These are phyloP conservation scores for Neurospora crassa DNA, from an alignment of 2,329 filamentous ascomycete genomes.

Conservation along the genomic window DNA sequence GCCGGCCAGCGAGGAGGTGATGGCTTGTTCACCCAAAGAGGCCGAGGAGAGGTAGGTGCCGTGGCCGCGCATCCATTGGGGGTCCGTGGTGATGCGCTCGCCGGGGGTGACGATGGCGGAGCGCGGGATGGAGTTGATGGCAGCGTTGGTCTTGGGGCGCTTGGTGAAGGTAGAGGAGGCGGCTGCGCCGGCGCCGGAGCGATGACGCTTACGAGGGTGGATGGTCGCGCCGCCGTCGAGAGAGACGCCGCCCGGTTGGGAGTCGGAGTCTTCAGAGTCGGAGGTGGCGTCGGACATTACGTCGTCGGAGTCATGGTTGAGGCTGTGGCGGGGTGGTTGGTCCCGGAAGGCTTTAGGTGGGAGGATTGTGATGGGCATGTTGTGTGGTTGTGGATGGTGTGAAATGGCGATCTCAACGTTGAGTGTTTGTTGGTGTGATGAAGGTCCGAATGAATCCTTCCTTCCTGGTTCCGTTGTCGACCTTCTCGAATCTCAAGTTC, in stretches of 20 bases:
- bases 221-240: constrained; percentile 33
- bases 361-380: constrained; percentile 24
- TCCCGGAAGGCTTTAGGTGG: constrained; percentile 17
- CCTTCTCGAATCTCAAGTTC: not conserved
- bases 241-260: constrained; percentile 26
- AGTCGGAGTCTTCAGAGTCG: constrained; percentile 24
- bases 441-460: not conserved
- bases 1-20: constrained; percentile 84
- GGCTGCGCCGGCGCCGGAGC: constrained; percentile 12
- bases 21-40: constrained; percentile 42
- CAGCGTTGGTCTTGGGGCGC: not conserved
- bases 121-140: not conserved
- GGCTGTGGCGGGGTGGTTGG: not conserved
- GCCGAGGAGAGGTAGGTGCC: constrained; percentile 68
- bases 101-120: constrained; percentile 73
- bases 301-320: constrained; percentile 4
- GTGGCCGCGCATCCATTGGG: constrained; percentile 99
- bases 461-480: not conserved
- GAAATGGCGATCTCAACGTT: not conserved
- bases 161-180: constrained; percentile 1
- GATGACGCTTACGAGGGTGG: constrained; percentile 27
- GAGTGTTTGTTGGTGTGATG: not conserved
- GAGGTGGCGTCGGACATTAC: constrained; percentile 7
- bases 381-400: constrained; percentile 1
- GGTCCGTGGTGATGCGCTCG: constrained; percentile 76